Evolutionary conservation across 495 filamentous ascomycete genomes (phyloP), one percentile per base, ranked within the genome.

Genomic region (Jackrogersella minutella): DNA sequence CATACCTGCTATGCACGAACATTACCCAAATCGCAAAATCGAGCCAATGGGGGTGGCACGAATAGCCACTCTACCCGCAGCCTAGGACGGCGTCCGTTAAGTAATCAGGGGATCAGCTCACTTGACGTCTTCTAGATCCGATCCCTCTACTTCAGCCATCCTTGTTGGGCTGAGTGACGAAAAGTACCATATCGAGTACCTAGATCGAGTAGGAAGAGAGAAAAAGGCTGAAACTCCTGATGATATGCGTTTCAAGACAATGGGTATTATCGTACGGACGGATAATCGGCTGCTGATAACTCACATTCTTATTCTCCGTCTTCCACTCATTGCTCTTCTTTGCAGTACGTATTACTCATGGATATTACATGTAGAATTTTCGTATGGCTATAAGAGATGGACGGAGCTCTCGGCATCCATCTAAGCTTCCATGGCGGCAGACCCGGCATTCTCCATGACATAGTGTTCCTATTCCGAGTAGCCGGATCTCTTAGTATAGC

Each of bases 31-130:
- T 63, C 44, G 46, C 19, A 24, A 43, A 47, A 69, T 69, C 60
- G 66, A 56, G 19, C 66, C 66, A 69, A 69, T 69, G 14, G 60
- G 60, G 58, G n/a, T n/a, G 50, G 50, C 28, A 36, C 57, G 59
- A 58, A 50, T 54, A 16, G 22, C 47, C 43, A 46, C 17, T 51
- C 43, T 43, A 33, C 47, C 41, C 40, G 43, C 52, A 22, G 40
- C 47, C 30, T 52, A 50, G 44, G 52, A 57, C 60, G 39, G 24
- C 14, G 14, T 43, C 52, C 46, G 50, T 36, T 44, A 55, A 60
- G 43, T 47, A 53, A 59, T 40, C 21, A 53, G 2, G n/a, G 22
- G 64, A 62, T 58, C 64, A 68, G 64, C 64, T 58, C 64, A 67
- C 58, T 67, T 60, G 63, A 66, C 46, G 62, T 46, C 21, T 21